These are phyloP conservation scores for Polytrichum formosum DNA, from an alignment of 225 moss, liverwort and hornwort species.

Conservation along the genomic window DNA sequence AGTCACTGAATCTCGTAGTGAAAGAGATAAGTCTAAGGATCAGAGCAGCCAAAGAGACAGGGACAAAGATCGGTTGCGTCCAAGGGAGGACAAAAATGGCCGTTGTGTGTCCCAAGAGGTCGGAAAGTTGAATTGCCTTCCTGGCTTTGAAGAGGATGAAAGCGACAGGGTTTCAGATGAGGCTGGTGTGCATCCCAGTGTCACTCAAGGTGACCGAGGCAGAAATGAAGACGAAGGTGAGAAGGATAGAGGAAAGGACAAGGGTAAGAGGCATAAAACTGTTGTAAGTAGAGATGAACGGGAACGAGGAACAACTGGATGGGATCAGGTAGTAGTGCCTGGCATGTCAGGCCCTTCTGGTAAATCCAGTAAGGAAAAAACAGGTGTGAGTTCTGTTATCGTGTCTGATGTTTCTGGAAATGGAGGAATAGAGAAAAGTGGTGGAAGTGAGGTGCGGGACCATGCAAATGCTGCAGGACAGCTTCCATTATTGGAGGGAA, in stretches of 20 bases:
- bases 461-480: conserved; percentile 29
- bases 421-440: background rate
- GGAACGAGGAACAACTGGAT: conserved; percentile 15
- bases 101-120: conserved; percentile 9
- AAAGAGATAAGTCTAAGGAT: conserved; percentile 19
- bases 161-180: background rate
- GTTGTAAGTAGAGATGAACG: conserved; percentile 4
- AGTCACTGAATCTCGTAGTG: background rate
- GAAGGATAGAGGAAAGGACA: conserved; percentile 13
- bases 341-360: conserved; percentile 1
- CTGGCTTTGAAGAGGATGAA: background rate
- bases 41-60: conserved; percentile 22
- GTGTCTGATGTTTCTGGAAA: background rate
- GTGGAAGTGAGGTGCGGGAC: conserved; percentile 22
- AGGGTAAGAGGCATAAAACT: conserved; percentile 5
- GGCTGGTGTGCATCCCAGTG: conserved; percentile 3
- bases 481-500: conserved; percentile 21
- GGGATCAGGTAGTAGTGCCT: conserved; percentile 4
- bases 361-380: conserved; percentile 2
- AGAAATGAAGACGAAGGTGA: conserved; percentile 3
- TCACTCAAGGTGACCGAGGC: background rate
- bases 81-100: conserved; percentile 23
- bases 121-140: background rate
- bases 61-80: conserved; percentile 18
- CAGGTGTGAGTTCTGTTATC: conserved; percentile 8